phyloP scores from a whole-genome alignment of 2,329 filamentous ascomycete species.

The Didymella lethalis region DNA sequence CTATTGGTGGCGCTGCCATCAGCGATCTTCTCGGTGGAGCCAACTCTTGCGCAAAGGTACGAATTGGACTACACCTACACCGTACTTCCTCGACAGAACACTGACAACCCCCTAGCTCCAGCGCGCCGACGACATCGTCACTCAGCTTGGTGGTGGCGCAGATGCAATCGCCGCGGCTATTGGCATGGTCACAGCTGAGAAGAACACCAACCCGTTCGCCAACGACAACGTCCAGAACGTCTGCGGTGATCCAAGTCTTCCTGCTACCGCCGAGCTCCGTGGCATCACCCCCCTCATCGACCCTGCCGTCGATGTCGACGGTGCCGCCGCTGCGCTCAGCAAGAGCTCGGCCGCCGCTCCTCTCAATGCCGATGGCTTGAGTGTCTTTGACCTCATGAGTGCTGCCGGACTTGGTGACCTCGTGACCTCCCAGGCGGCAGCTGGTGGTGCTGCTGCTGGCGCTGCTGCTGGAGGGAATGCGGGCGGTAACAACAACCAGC shows the following conservation, averaged over 20 bases:
- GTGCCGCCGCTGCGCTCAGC: conserved; percentile 68
- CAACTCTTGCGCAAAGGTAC: conserved; percentile 70
- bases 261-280: conserved; percentile 66
- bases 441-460: conserved; percentile 7
- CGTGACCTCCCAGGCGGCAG: conserved; percentile 53
- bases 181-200: conserved; percentile 71
- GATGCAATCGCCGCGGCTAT: conserved; percentile 68
- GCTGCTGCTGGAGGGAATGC: conserved; percentile 11
- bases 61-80: neutral
- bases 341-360: conserved; percentile 61
- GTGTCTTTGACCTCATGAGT: conserved; percentile 69
- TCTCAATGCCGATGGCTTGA: conserved; percentile 67
- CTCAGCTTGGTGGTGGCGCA: conserved; percentile 66
- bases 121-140: conserved; percentile 70
- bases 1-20: conserved; percentile 69
- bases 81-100: neutral
- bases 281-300: conserved; percentile 74
- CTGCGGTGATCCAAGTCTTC: conserved; percentile 69
- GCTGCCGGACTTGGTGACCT: conserved; percentile 71
- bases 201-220: conserved; percentile 75
- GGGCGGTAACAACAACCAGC: conserved; percentile 16
- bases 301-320: conserved; percentile 66
- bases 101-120: conserved; percentile 57
- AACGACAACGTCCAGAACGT: conserved; percentile 66
- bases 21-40: conserved; percentile 69